Evolutionary conservation across 1,284 basidiomycete genomes (phyloP), one percentile per base, ranked within the genome.

Genomic region (Ganoderma lucidum): DNA sequence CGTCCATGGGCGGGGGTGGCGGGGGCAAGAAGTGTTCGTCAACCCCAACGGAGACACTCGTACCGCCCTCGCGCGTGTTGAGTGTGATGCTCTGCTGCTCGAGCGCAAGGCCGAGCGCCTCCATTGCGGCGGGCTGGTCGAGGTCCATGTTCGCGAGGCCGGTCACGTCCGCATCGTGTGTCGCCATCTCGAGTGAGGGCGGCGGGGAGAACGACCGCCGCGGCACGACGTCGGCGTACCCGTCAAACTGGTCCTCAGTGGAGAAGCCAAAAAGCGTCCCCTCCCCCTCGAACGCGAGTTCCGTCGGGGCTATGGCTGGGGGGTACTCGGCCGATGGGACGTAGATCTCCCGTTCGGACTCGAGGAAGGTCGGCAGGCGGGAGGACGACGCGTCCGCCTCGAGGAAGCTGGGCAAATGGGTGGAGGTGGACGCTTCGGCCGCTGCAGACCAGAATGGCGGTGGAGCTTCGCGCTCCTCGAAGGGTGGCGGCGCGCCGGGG

Each of bases 1-100:
- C 94, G 75, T 95, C 93, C 83, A 94, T 86, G n/a, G 90, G 93
- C 0, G 93, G 92, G 0, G 92, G 93, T 0, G 93, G 93, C 0
- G 91, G 93, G 0, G 77, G 76, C 17, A 69, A 72, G 48, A 51
- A 42, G 39, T 17, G 62, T 32, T 48, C 62, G 62, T 32, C 44
- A 15, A 63, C 44, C 12, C 30, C 19, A 9, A 51, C 61, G n/a
- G n/a, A 19, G 23, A 62, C 61, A 45, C 61, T 62, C 23, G 51
- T 60, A 23, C 59, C 59, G 32, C 59, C 59, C 42, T 56, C 71
- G 14, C 61, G 64, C 10, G 45, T 61, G 44, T 45, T 65, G 41
- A 63, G 64, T 48, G 51, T 48, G 61, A 63, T 83, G 66, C 85
- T 84, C 55, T 83, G 82, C 68, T 84, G 86, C 70, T 89, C 89